Percentiles rank a stretch among this genome's conserved stretches.
Evolutionary conservation across 208 protist genomes (phyloP).

Genomic region (Wallacemonas sp.): DNA sequence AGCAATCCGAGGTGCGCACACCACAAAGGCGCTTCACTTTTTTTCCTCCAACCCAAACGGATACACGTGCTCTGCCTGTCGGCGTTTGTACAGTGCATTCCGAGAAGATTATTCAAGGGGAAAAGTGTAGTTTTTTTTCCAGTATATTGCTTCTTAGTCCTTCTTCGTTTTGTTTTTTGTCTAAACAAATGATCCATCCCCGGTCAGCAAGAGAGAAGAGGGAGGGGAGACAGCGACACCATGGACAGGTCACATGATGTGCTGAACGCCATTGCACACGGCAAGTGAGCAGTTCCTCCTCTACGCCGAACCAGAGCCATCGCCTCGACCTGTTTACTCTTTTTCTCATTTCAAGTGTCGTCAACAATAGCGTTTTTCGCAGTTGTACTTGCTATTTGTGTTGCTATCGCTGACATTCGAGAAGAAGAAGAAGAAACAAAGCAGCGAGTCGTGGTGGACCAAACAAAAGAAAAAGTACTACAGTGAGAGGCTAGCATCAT

Average conservation of each 20-base stretch:
- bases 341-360: no score
- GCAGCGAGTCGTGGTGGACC: constrained; percentile 12
- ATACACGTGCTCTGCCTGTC: background rate
- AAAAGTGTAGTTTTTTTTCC: constrained; percentile 1
- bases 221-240: no score
- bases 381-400: no score
- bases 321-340: no score
- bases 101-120: background rate
- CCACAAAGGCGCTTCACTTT: constrained; percentile 43
- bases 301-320: no score
- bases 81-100: background rate
- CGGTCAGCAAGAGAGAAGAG: background rate
- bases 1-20: constrained; percentile 41
- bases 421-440: background rate
- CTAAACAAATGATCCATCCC: background rate
- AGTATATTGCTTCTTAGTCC: constrained; percentile 19
- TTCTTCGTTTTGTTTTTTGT: constrained; percentile 15
- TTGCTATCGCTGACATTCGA: no score
- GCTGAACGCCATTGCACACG: no score
- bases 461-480: constrained; percentile 27
- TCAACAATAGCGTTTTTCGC: no score
- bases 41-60: background rate
- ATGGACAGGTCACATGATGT: no score
- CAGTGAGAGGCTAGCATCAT: constrained; percentile 20
- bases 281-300: no score